These are phyloP conservation scores for Jasminum sambac DNA, from an alignment of 257 asterid genomes.

Conservation along the genomic window DNA sequence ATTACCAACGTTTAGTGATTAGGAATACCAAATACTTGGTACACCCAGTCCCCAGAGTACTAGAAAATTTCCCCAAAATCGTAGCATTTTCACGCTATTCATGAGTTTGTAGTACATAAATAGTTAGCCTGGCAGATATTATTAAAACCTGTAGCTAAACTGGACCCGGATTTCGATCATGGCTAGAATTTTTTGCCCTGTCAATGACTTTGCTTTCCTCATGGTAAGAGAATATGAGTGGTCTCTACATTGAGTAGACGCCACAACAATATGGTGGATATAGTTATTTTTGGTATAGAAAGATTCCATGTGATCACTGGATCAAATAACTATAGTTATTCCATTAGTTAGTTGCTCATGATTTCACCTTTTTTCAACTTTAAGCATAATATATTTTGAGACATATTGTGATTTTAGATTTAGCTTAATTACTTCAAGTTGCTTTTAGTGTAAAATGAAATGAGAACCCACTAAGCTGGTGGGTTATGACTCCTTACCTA, in stretches of 20 bases:
- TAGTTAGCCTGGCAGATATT: neutral
- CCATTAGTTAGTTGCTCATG: neutral
- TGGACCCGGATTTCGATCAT: neutral
- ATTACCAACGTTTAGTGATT: too few species aligned
- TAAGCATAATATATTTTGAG: slow-evolving; percentile 26
- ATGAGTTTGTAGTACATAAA: neutral
- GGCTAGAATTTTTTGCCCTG: neutral
- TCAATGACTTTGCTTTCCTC: neutral
- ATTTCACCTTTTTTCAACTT: slow-evolving; percentile 19
- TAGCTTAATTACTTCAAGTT: slow-evolving; percentile 27
- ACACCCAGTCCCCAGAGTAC: too few species aligned
- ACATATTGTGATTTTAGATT: slow-evolving; percentile 19
- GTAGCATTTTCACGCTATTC: neutral
- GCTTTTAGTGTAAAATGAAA: slow-evolving; percentile 35
- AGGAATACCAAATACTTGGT: too few species aligned
- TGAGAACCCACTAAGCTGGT: slow-evolving; percentile 39
- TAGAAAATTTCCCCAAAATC: too few species aligned
- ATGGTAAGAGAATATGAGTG: neutral
- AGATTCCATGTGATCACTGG: neutral
- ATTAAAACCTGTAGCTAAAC: neutral
- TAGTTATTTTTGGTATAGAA: neutral
- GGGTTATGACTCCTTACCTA: slow-evolving; percentile 27
- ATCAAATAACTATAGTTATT: slow-evolving; percentile 7
- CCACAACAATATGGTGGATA: neutral
- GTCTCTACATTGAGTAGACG: slow-evolving; percentile 5